These are phyloP conservation scores for Tylopilus sp. DNA, from an alignment of 1,284 basidiomycete genomes.

Conservation along the genomic window DNA sequence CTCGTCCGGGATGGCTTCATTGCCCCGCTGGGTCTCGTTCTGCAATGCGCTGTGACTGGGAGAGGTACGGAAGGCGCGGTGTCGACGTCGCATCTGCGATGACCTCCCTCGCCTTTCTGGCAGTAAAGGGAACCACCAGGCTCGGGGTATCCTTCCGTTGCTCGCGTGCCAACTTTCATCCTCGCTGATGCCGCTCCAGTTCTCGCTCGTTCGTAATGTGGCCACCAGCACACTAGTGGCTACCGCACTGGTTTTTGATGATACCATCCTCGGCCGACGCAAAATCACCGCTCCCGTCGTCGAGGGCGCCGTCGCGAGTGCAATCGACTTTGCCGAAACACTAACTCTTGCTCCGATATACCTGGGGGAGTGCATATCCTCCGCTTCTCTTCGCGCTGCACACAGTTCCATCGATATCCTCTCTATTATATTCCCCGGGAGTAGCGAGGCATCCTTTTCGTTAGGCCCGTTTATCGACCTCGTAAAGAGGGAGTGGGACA, in stretches of 20 bases:
- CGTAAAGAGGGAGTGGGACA: conserved; percentile 67
- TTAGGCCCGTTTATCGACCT: conserved; percentile 73
- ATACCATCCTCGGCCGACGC: conserved; percentile 58
- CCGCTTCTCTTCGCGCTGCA: conserved; percentile 66
- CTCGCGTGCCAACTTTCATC: background rate
- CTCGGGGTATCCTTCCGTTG: conserved; percentile 50
- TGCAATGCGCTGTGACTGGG: conserved; percentile 45
- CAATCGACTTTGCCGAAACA: conserved; percentile 64
- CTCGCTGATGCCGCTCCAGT: conserved; percentile 39
- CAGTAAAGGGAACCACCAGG: conserved; percentile 63
- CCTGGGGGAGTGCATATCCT: conserved; percentile 72
- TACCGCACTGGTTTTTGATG: conserved; percentile 57
- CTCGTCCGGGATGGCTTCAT: conserved; percentile 21
- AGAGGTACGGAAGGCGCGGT: conserved; percentile 56
- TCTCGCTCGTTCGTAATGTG: conserved; percentile 61
- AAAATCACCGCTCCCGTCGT: conserved; percentile 54
- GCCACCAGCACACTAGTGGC: conserved; percentile 54
- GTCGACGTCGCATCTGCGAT: conserved; percentile 63
- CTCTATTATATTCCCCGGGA: conserved; percentile 66
- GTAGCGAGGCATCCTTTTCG: conserved; percentile 74
- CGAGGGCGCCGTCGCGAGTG: conserved; percentile 54
- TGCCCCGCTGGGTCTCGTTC: conserved; percentile 9
- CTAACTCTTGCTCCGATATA: conserved; percentile 69
- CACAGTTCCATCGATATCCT: conserved; percentile 70
- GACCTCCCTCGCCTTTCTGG: conserved; percentile 58